Evolutionary conservation across 345 rosid genomes (phyloP).

Genomic region (Arabis alpina): DNA sequence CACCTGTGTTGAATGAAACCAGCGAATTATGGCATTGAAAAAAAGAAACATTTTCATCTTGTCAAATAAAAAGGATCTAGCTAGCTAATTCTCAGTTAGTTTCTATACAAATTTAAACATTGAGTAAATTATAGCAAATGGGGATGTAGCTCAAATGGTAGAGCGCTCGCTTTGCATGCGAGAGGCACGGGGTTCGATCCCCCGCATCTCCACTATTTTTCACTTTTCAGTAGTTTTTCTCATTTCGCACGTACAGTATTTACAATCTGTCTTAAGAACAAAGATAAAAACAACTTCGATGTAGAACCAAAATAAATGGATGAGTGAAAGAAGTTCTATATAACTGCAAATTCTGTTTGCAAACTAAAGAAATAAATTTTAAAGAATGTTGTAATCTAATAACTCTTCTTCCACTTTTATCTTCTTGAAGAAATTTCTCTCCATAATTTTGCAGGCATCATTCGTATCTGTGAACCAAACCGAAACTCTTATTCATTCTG

Average conservation of each 20-base stretch:
- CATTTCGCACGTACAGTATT: no score
- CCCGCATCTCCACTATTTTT: conserved; percentile 68
- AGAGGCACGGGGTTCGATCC: conserved; percentile 91
- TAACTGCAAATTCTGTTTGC: neutral
- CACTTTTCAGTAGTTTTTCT: neutral
- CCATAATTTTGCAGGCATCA: conserved; percentile 14
- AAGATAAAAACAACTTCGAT: no score
- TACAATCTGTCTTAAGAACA: no score
- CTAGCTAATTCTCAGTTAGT: no score
- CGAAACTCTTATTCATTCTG: neutral
- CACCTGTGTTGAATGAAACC: conserved; percentile 23
- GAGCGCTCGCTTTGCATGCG: conserved; percentile 98
- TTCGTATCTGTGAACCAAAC: neutral
- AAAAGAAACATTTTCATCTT: neutral
- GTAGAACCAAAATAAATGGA: neutral
- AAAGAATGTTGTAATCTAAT: conserved; percentile 29
- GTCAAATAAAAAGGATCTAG: neutral
- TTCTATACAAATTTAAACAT: no score
- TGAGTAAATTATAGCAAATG: neutral
- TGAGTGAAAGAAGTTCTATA: neutral
- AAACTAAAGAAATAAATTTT: neutral
- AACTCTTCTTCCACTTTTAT: neutral
- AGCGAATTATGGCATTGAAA: neutral
- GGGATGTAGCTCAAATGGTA: conserved; percentile 98
- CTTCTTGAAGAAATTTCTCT: conserved; percentile 14